These are phyloP conservation scores for Areca catechu DNA, from an alignment of 176 grass and related monocot species.

Conservation along the genomic window DNA sequence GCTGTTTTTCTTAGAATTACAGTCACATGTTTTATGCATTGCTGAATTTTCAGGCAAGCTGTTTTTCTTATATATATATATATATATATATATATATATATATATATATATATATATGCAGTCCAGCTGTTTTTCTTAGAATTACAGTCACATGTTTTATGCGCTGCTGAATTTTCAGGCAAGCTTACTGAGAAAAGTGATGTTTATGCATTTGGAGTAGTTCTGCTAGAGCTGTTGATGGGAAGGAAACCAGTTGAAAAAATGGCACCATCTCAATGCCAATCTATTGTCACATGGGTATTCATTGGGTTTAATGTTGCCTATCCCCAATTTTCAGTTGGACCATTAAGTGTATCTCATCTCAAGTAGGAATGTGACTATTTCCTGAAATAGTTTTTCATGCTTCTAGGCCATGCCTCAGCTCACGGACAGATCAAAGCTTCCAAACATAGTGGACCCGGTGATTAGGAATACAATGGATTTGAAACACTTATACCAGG, in stretches of 20 bases:
- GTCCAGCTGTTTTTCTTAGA: no score
- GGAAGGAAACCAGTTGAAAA: conserved; percentile 92
- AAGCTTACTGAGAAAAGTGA: conserved; percentile 96
- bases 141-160: background rate
- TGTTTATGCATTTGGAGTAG: conserved; percentile 90
- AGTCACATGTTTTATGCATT: background rate
- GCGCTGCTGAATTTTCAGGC: conserved; percentile 37
- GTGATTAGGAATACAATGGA: conserved; percentile 93
- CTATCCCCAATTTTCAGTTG: no score
- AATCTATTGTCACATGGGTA: conserved; percentile 98
- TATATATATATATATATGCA: no score
- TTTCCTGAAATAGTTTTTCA: no score
- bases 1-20: no score
- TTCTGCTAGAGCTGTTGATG: conserved; percentile 87
- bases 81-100: no score
- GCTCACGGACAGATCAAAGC: conserved; percentile 81
- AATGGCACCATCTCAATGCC: conserved; percentile 63
- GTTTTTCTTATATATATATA: no score
- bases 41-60: conserved; percentile 58
- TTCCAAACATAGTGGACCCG: conserved; percentile 88
- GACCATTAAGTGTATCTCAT: no score
- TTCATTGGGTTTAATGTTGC: conserved; percentile 1
- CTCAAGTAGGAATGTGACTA: no score
- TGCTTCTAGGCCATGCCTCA: conserved; percentile 80
- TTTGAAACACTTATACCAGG: conserved; percentile 90